Base-by-base conservation (phyloP, 805 yeast species). In the Wickerhamomyces xylosicus region DNA sequence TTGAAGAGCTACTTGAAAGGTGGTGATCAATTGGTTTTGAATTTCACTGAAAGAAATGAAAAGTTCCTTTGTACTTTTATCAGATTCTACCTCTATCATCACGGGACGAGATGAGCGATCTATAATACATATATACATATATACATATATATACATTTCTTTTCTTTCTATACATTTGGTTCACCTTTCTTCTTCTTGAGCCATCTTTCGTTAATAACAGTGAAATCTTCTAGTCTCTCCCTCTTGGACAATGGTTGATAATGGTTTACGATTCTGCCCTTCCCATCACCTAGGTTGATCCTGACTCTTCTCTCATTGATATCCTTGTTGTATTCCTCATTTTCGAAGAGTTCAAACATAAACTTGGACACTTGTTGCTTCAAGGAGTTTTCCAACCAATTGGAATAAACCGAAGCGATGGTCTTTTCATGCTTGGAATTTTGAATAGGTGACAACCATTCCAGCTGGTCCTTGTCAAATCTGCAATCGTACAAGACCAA, bases 401-500 rank as follows among this genome's bases (percentile, higher is more conserved):
- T 50, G 3, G 77, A 77, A 42, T 63, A 62, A 28, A 76, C 65
- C 1, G 58, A 59, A 13, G 61, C 54, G n/a, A 66, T 59, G 19
- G 71, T 68, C 39, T 64, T 66, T 16, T 61, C 52, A 10, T 65
- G 47, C 45, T 69, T 74, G 21, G 55, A 49, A 41, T 66, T 67
- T 2, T 53, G 31, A 31, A 41, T 42, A 2, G 55, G 41, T 9
- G 38, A 34, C 3, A 35, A 53, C 95, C 95, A 90, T 45, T 76
- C 79, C 61, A 87, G 67, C 3, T 69, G 70, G 5, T 76, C 69
- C 7, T 77, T 28, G 7, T 39, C 75, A 54, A 74, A 92, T 13
- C 71, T 74, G 58, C 97, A 90, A 53, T 90, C 95, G 55, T 81
- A 87, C 32, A 92, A 62, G 3, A 90, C 79, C 48, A 92, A 64